A percentile compares a stretch with the other conserved stretches of the same genome.
Conservation (phyloP, 2,329 filamentous ascomycete species). For the Microthyrium microscopicum region DNA sequence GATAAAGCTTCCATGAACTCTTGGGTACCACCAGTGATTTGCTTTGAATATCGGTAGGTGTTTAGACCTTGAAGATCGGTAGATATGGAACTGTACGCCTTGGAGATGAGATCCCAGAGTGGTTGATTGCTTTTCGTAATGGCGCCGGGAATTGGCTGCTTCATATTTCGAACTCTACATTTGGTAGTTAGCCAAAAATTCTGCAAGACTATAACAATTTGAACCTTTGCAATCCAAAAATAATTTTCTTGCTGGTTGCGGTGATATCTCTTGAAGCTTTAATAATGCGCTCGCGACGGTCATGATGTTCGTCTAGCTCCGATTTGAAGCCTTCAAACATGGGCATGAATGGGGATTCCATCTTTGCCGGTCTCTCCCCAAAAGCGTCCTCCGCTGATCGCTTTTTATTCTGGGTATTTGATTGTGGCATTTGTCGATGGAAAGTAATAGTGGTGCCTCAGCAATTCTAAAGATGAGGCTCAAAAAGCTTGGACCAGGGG, state of each 20-base stretch:
- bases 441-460: no score
- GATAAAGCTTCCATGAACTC: constrained; percentile 87
- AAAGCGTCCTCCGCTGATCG: constrained; percentile 10
- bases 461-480: no score
- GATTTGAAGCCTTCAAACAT: constrained; percentile 79
- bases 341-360: constrained; percentile 30
- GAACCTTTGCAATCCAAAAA: constrained; percentile 69
- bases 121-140: constrained; percentile 54
- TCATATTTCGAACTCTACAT: constrained; percentile 42
- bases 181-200: neutral
- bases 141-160: constrained; percentile 45
- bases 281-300: constrained; percentile 74
- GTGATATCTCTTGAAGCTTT: constrained; percentile 90
- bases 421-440: no score
- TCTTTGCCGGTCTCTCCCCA: no score
- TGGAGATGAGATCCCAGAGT: constrained; percentile 54
- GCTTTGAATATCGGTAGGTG: constrained; percentile 61
- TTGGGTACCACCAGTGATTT: constrained; percentile 68
- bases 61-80: constrained; percentile 65
- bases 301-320: constrained; percentile 87
- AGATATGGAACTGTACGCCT: constrained; percentile 49
- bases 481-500: no score
- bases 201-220: neutral
- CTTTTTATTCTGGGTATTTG: neutral
- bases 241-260: constrained; percentile 90